Base-by-base conservation (phyloP, 2,329 filamentous ascomycete species). In the Fusarium tjaetaba region DNA sequence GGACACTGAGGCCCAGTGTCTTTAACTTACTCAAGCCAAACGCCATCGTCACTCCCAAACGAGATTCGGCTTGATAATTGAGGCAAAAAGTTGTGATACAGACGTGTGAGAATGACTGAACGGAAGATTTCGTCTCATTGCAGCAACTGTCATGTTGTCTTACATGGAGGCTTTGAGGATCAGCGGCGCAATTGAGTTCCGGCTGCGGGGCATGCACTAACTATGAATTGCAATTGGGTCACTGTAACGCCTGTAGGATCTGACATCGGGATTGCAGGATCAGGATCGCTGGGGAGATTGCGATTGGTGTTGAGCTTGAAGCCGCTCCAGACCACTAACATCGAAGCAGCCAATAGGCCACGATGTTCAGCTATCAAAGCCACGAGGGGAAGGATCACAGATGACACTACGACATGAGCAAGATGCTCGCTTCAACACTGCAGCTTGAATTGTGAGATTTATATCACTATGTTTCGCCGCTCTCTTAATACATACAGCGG, bases 201-300 rank as follows among this genome's bases (percentile, higher is more conserved):
- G 24, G 20, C 34, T 53, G 24, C 24, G 14, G 32, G 24, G 34
- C 34, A 28, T 18, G 10, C 51, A 7, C 15, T 16, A 20, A 22
- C 24, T 53, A n/a, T 39, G n/a, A 39, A 2, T 7, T 28, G n/a
- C 4, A 1, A n/a, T 7, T 1, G 1, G 5, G 20, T 0, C 34
- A 26, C 24, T 22, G 14, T 7, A 28, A 28, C 11, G 3, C 8
- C 4, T 11, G 34, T 11, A n/a, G 24, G 11, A 53, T 53, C 51
- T 13, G 20, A 18, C 7, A 24, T 39, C 5, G 24, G 51, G 34
- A 55, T 55, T 55, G 34, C 34, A 55, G 51, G 51, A 55, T 55
- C 51, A 55, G 51, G 51, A 55, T 55, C 5, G 2, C 2, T 1
- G 20, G 13, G 14, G 13, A 7, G 13, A 5, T 22, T 15, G 13